Base-by-base conservation (phyloP, 1,284 basidiomycete genomes). In the Cryptococcus wingfieldii region DNA sequence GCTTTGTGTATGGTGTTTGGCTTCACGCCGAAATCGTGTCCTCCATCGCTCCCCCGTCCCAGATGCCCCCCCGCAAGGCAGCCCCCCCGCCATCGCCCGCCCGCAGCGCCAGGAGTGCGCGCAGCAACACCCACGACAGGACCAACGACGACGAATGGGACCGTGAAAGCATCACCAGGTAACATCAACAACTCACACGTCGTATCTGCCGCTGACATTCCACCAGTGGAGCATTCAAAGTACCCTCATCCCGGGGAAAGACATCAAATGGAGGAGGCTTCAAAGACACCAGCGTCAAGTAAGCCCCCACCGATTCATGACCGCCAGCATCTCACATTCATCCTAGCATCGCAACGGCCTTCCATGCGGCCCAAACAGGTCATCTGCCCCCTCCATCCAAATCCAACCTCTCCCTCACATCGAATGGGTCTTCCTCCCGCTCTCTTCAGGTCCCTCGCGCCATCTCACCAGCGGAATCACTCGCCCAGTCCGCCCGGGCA, bases 211-310 rank as follows among this genome's bases (percentile, higher is more conserved):
- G 43, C 41, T 46, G 46, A 38, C 39, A 43, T 25, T 19, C 34
- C n/a, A 23, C 14, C 27, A 46, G 44, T 37, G 58, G 54, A 23
- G 59, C 61, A 25, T 63, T 65, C 56, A 64, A 65, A 51, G 59
- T 61, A 5, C 66, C 66, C 27, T 56, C 28, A 45, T 49, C 57
- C n/a, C 42, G 55, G 23, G 25, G 50, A 2, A 54, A 54, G 49
- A 54, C 47, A 4, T 31, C n/a, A 5, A 64, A 58, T 42, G 46
- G 50, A n/a, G 59, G 64, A 28, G 61, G 63, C 4, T 39, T 63
- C n/a, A 61, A 63, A 18, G 69, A 70, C 57, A 74, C 71, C 9
- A 65, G 61, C 19, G 70, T 74, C 27, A 72, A 74, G 71, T 74
- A 49, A 56, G 71, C 58, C 12, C 6, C 3, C 3, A 12, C 23